Percentiles rank a stretch among this genome's conserved stretches.
These are phyloP conservation scores for Yarrowia sp. DNA, from an alignment of 805 yeast genomes.

Conservation along the genomic window DNA sequence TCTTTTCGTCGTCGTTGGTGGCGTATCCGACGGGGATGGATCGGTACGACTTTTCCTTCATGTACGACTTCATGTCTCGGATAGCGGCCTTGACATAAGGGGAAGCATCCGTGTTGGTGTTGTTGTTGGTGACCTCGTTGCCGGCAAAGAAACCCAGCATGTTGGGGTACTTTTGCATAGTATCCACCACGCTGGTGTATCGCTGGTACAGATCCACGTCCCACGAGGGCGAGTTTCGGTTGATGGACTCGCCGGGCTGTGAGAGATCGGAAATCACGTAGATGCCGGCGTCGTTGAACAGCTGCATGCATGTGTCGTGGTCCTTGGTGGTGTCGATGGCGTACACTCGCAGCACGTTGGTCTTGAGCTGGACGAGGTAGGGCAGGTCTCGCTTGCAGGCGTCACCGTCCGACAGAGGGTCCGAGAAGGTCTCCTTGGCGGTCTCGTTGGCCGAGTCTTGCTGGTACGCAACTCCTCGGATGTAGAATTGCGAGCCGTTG, in stretches of 20 bases:
- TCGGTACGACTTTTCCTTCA: slow-evolving; percentile 70
- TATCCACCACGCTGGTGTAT: slow-evolving; percentile 83
- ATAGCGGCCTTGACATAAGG: slow-evolving; percentile 96
- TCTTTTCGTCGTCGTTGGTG: slow-evolving; percentile 84
- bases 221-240: slow-evolving; percentile 82
- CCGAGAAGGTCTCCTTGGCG: slow-evolving; percentile 56
- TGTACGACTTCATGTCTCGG: slow-evolving; percentile 84
- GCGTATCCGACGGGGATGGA: slow-evolving; percentile 92
- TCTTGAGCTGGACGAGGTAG: slow-evolving; percentile 67
- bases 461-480: slow-evolving; percentile 90
- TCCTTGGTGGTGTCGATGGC: slow-evolving; percentile 74
- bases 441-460: slow-evolving; percentile 69
- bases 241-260: slow-evolving; percentile 80
- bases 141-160: slow-evolving; percentile 96
- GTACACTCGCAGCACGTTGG: slow-evolving; percentile 86
- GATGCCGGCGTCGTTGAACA: slow-evolving; percentile 82
- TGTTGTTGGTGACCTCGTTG: slow-evolving; percentile 90
- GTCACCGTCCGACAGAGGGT: slow-evolving; percentile 76
- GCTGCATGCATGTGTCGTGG: slow-evolving; percentile 81
- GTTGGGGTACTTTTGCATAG: slow-evolving; percentile 77
- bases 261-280: slow-evolving; percentile 90
- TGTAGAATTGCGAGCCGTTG: slow-evolving; percentile 82
- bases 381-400: slow-evolving; percentile 85
- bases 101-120: slow-evolving; percentile 83
- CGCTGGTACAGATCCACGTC: slow-evolving; percentile 71